Evolutionary conservation across 305 asterid species (phyloP), one percentile per base, ranked within the genome.

Genomic region (Ajuga reptans): DNA sequence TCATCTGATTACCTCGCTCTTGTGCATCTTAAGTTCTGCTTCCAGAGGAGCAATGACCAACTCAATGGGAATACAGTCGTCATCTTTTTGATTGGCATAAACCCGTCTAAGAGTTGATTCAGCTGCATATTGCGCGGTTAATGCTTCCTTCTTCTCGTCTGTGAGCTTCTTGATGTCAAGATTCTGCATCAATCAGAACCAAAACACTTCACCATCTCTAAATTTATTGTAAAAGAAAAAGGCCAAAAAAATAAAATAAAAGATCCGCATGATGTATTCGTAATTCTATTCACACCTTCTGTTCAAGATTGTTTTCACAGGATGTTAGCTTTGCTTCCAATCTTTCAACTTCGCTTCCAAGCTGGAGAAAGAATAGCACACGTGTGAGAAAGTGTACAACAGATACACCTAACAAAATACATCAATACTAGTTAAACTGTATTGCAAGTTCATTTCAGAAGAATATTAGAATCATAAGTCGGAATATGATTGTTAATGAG

Each of bases 81-180:
- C 89, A 34, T 92, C 96, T 69, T 89, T 90, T 58, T 90, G 91
- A 72, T 81, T 72, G 45, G 88, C 87, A 6, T 90, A 86, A 27
- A 90, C 97, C 74, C 97, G 81, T 76, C 97, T 72, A 41, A 93
- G 96, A 55, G 96, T 83, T 10, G 92, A 82, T 82, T 93, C 98
- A 50, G 94, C 96, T 36, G 97, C 97, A 83, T 84, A 87, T 74
- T 90, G 97, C 67, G 96, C 97, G 71, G 91, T 71, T 73, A 88
- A 36, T 37, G 96, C 94, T 75, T 81, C 95, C 79, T 73, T 89
- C 80, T 87, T 90, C 65, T 86, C 97, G 37, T 84, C 73, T 8
- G 37, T 57, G 46, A 90, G 84, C 72, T 81, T 86, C 84, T 86
- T 87, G 75, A 80, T 75, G 37, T 84, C 88, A 24, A 90, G 95